A percentile compares a stretch with the other conserved stretches of the same genome.
These are phyloP conservation scores for Lepidium aucheri DNA, from an alignment of 345 rosid genomes.

Conservation along the genomic window DNA sequence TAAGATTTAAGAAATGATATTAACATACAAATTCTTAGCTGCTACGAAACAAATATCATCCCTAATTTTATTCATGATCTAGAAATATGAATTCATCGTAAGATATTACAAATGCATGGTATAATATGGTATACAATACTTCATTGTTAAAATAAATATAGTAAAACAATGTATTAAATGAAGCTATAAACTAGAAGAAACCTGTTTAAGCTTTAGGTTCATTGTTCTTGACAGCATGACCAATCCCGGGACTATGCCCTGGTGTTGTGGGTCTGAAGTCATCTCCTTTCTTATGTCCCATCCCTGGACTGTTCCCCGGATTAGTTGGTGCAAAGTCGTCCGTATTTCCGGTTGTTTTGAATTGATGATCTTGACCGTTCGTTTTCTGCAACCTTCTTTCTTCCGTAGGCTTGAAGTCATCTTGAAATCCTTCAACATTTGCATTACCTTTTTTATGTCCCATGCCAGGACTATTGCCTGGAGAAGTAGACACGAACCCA, in stretches of 20 bases:
- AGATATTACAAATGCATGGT: not conserved
- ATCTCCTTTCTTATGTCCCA: slow-evolving; percentile 27
- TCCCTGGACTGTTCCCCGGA: slow-evolving; percentile 15
- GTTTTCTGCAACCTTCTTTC: slow-evolving; percentile 3
- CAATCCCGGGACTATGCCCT: slow-evolving; percentile 47
- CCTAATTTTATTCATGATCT: slow-evolving; percentile 20
- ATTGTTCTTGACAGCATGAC: slow-evolving; percentile 30
- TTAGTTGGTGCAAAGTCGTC: slow-evolving; percentile 37
- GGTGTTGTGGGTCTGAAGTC: slow-evolving; percentile 45
- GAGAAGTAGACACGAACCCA: slow-evolving; percentile 29
- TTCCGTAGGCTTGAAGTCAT: slow-evolving; percentile 5
- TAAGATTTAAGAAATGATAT: not conserved
- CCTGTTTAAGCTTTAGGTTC: slow-evolving; percentile 27
- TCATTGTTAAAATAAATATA: not conserved
- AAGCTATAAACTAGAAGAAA: not conserved
- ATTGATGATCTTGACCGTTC: not conserved
- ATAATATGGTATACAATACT: not conserved
- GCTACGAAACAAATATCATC: not conserved
- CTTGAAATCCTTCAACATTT: not conserved
- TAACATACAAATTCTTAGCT: not conserved
- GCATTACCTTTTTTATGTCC: slow-evolving; percentile 18
- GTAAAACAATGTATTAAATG: slow-evolving; percentile 1
- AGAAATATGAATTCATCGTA: slow-evolving; percentile 16
- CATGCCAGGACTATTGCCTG: slow-evolving; percentile 30
- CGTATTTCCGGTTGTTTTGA: not conserved